phyloP scores from a whole-genome alignment of 2,329 filamentous ascomycete genomes.

The Diaporthe ilicicola region DNA sequence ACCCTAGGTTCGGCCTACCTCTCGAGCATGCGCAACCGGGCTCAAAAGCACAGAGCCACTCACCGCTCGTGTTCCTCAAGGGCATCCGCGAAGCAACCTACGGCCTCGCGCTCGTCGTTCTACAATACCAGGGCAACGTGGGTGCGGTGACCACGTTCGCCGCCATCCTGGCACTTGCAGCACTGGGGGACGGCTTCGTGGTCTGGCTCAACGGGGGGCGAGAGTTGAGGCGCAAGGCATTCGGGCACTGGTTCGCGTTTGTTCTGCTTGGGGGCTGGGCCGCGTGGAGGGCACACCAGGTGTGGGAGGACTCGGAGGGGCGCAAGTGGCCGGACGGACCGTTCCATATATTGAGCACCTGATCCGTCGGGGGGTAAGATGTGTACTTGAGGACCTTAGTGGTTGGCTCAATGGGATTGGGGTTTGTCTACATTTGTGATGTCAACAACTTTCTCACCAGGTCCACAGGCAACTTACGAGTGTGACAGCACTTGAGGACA shows the following conservation, averaged over 20 bases:
- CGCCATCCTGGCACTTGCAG: constrained; percentile 41
- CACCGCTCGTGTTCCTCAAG: constrained; percentile 47
- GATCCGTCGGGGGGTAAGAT: background rate
- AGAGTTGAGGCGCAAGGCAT: constrained; percentile 34
- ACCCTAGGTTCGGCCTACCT: constrained; percentile 26
- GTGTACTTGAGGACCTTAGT: too few relatives aligned
- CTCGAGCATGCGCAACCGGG: background rate
- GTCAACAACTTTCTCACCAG: too few relatives aligned
- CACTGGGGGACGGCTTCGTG: constrained; percentile 44
- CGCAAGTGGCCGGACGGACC: background rate
- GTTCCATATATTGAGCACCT: constrained; percentile 8
- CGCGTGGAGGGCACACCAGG: constrained; percentile 34
- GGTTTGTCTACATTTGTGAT: background rate
- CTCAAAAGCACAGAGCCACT: constrained; percentile 25
- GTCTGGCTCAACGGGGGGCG: constrained; percentile 44
- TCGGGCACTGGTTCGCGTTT: constrained; percentile 41
- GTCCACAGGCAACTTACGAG: too few relatives aligned
- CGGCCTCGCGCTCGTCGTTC: constrained; percentile 40
- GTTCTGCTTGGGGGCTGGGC: constrained; percentile 40
- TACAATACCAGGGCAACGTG: constrained; percentile 43
- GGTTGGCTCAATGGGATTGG: too few relatives aligned
- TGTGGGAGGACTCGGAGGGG: constrained; percentile 21
- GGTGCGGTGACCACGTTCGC: constrained; percentile 42
- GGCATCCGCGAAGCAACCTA: constrained; percentile 45
- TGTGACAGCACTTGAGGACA: too few relatives aligned